These are phyloP conservation scores for Myriosclerotinia curreyana DNA, from an alignment of 2,329 filamentous ascomycete species.

Conservation along the genomic window DNA sequence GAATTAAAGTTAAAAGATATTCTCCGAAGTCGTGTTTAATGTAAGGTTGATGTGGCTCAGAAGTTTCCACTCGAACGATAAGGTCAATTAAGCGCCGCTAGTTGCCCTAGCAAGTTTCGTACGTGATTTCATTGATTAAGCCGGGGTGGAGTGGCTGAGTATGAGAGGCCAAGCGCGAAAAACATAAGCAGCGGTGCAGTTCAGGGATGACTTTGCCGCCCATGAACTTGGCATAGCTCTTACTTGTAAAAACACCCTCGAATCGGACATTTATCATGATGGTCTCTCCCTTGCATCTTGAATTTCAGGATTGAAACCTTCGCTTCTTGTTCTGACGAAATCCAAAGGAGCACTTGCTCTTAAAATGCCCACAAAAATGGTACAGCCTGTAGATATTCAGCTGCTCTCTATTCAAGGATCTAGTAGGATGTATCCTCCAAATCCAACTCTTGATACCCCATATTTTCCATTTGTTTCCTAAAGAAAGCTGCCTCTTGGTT, in stretches of 20 bases:
- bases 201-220: neutral
- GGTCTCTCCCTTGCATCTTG: neutral
- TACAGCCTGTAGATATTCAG: neutral
- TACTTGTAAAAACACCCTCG: neutral
- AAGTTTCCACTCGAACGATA: neutral
- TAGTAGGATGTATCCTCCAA: neutral
- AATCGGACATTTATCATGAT: neutral
- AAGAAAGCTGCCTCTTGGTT: slow-evolving; percentile 62
- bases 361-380: neutral
- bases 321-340: neutral
- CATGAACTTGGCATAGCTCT: neutral
- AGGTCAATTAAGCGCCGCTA: neutral
- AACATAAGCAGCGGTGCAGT: too few species aligned
- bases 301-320: neutral
- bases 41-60: neutral
- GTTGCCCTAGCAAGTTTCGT: neutral
- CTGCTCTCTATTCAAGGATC: neutral
- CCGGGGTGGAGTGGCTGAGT: too few species aligned
- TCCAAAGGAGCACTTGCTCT: neutral
- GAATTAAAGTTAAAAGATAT: neutral
- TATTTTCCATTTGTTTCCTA: slow-evolving; percentile 33
- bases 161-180: too few species aligned
- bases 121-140: neutral
- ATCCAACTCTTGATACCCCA: slow-evolving; percentile 10
- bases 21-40: neutral